Evolutionary conservation across 208 protist species (phyloP), one percentile per base, ranked within the genome.

Genomic region (Naegleria fowleri): DNA sequence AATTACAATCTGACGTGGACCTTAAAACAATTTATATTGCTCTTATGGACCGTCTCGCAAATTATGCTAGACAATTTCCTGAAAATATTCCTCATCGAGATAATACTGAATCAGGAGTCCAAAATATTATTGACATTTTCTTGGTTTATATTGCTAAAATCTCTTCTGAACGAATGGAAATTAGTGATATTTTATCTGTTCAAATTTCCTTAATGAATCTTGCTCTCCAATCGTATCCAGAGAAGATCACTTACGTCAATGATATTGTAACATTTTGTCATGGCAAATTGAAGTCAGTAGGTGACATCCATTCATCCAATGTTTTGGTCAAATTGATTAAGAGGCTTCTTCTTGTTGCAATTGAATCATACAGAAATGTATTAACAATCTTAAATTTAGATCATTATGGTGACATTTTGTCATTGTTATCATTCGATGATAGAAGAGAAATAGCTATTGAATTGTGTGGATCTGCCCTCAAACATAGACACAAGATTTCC

Each of bases 31-130:
- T 98, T 52, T 92, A 99, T 29, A 93, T 92, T 40, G 87, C 93
- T 36, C 92, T 99, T 88, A 95, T 99, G 91, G 93, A 98, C 55
- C 94, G 97, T 7, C 95, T 99, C 9, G 95, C 93, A n/a, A 93
- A 92, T 67, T 98, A 92, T 91, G 86, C 67, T 67, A 84, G 13
- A 95, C 92, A 94, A 94, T 43, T 86, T 92, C 48, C 92, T 91
- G 9, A 88, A 95, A 55, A 93, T 93, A 86, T 92, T 96, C 13
- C 91, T 92, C 16, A 90, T 90, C 33, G 55, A 51, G 6, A 92
- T 93, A 91, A 91, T 52, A 90, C 67, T 86, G 52, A 90, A 39
- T 13, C 91, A 88, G 67, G 16, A 9, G 16, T 7, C 36, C 9
- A 11, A 29, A 89, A 89, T 40, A 40, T 89, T 67, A 40, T 89